Base-by-base conservation (phyloP, 1,284 basidiomycete species). In the Waitea zeae region DNA sequence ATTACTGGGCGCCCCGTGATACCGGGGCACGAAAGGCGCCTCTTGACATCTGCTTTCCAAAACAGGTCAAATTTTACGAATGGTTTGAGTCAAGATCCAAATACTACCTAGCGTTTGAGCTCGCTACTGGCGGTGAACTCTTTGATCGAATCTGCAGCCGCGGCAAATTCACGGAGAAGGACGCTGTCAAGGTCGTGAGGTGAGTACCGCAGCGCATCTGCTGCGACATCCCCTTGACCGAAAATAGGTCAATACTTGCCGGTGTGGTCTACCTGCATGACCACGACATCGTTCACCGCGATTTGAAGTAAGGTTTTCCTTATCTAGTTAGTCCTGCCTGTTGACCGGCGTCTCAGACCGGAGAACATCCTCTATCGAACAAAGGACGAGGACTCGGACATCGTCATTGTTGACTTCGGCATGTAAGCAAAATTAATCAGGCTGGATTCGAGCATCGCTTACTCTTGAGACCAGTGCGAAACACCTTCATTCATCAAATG, bases 351-450 rank as follows among this genome's bases (percentile, higher is more conserved):
- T 24, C 27, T 19, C 38, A 84, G 79, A 47, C 88, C 92, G 0
- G 92, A 97, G 54, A 96, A 97, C 50, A 93, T 95, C 40, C 63
- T 95, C 5, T 95, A 88, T 53, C 77, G 86, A 36, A 82, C 82
- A 6, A 68, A 61, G 39, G 77, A 70, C 2, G 51, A 65, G 9
- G 64, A 78, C 17, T 83, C 80, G 14, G 80, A 80, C 41, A 67
- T 95, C 35, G 88, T 95, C 36, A 88, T 95, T 36, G 89, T 79
- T 14, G 95, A 98, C 55, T 97, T 98, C 52, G 95, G 95, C 43
- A 96, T 98, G 81, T 84, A 45, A 31, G 74, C 56, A 24, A 5
- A 27, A 24, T n/a, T 22, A 3, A 30, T 30, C 17, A 34, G 30
- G 31, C 15, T 22, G 9, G 12, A 20, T 4, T 31, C 30, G 17